Percentiles rank a stretch among this genome's conserved stretches.
Conservation (phyloP, 768 basidiomycete species). For the Trametes sanguinea region DNA sequence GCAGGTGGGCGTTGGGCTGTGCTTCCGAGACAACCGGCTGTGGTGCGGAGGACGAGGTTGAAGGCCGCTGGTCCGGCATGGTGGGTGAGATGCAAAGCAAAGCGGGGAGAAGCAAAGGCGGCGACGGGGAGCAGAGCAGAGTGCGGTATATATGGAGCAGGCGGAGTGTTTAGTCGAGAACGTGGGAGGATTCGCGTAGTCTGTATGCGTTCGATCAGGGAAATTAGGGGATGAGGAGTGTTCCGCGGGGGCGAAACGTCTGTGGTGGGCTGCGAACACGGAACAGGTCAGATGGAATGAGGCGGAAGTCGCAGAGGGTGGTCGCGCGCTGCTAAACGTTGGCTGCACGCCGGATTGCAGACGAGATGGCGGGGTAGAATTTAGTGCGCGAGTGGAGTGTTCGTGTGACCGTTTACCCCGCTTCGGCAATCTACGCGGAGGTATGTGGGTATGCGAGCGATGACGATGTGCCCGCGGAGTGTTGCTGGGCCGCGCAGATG, state of each 20-base stretch:
- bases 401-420: constrained; percentile 22
- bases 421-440: constrained; percentile 20
- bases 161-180: constrained; percentile 16
- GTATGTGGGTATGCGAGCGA: background rate
- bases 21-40: background rate
- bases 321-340: background rate
- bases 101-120: background rate
- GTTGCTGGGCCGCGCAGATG: background rate
- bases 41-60: constrained; percentile 11
- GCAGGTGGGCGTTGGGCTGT: background rate
- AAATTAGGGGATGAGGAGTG: background rate
- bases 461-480: constrained; percentile 4
- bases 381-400: constrained; percentile 13
- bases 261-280: background rate
- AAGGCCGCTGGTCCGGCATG: constrained; percentile 13
- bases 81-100: background rate
- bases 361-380: constrained; percentile 4
- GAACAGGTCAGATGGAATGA: background rate
- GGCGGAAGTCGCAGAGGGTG: background rate
- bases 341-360: background rate
- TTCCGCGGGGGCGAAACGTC: constrained; percentile 3
- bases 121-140: constrained; percentile 1
- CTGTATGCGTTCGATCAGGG: constrained; percentile 20
- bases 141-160: constrained; percentile 14
- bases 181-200: constrained; percentile 23